A percentile compares a stretch with the other conserved stretches of the same genome.
Conservation (phyloP, 2,329 filamentous ascomycete genomes). For the Fusarium ambrosium region DNA sequence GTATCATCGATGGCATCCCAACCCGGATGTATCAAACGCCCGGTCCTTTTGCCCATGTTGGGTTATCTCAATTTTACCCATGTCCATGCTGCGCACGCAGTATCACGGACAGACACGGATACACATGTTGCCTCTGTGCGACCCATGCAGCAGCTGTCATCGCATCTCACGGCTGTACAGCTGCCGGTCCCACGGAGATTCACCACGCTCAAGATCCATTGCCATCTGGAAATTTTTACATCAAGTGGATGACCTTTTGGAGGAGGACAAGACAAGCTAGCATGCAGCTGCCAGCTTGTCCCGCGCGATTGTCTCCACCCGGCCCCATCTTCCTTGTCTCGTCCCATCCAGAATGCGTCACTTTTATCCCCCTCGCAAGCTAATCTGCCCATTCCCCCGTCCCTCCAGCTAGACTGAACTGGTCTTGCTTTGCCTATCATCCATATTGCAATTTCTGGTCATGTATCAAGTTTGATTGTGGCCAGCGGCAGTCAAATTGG, state of each 20-base stretch:
- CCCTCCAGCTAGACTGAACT: constrained; percentile 7
- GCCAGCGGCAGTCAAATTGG: constrained; percentile 2
- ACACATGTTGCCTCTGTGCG: constrained; percentile 14
- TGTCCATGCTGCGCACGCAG: constrained; percentile 3
- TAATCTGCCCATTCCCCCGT: constrained; percentile 32
- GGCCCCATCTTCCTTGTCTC: constrained; percentile 20
- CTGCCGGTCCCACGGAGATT: background rate
- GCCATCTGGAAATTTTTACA: background rate
- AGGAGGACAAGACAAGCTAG: constrained; percentile 9
- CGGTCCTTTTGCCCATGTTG: constrained; percentile 39
- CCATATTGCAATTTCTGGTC: constrained; percentile 12
- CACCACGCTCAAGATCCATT: background rate
- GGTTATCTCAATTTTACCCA: constrained; percentile 24
- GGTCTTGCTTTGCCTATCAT: constrained; percentile 6
- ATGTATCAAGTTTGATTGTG: constrained; percentile 19
- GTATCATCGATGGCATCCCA: constrained; percentile 19
- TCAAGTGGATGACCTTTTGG: background rate
- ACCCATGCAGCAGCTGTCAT: constrained; percentile 19
- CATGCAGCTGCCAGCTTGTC: constrained; percentile 30
- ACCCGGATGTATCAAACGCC: constrained; percentile 33
- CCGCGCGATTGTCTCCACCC: constrained; percentile 17
- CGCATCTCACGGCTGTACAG: background rate
- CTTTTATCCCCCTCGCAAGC: constrained; percentile 26
- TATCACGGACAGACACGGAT: background rate
- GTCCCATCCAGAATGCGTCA: constrained; percentile 40